Base-by-base conservation (phyloP, 768 basidiomycete genomes). In the Suillus clintonianus region DNA sequence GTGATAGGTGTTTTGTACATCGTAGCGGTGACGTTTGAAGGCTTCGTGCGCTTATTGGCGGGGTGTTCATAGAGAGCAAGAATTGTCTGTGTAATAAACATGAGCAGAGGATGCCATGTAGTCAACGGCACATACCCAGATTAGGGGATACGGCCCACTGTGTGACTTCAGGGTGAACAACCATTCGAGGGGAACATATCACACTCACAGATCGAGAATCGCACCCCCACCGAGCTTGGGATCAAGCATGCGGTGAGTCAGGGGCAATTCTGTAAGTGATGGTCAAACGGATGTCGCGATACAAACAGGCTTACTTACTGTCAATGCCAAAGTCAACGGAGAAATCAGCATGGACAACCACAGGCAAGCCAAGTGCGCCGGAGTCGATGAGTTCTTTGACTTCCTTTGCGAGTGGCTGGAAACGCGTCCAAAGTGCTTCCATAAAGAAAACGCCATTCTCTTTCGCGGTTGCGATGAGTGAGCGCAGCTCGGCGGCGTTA, bases 381-480 rank as follows among this genome's bases (percentile, higher is more conserved):
- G 75, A 72, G 54, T 79, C 78, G 10, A 78, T 74, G 57, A 80
- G 64, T 34, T 71, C 63, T 67, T 78, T 77, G 57, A 81, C 66
- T 51, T 78, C 78, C 34, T 64, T 61, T 11, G 51, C 34, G 32
- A 53, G 51, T 53, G 51, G 78, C 64, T 80, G 77, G 74, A 81
- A 82, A 51, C 79, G 73, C 62, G 83, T 82, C 82, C 84, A 82
- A 68, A 82, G 74, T n/a, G 82, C 83, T 74, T 85, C 85, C 83
- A 85, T 85, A 61, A 86, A 74, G 77, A 86, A 86, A 17, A 84
- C 66, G 24, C 80, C 80, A 71, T 81, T 79, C 70, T 83, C 77
- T 69, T 81, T 81, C 13, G 85, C 83, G 10, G 84, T 68, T 11
- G 65, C 68, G 64, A 84, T 72, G n/a, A 86, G 74, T 42, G 78